Percentiles rank a stretch among this genome's conserved stretches.
phyloP scores from a whole-genome alignment of 2,329 filamentous ascomycete species.

The Aspergillus luchuensis region DNA sequence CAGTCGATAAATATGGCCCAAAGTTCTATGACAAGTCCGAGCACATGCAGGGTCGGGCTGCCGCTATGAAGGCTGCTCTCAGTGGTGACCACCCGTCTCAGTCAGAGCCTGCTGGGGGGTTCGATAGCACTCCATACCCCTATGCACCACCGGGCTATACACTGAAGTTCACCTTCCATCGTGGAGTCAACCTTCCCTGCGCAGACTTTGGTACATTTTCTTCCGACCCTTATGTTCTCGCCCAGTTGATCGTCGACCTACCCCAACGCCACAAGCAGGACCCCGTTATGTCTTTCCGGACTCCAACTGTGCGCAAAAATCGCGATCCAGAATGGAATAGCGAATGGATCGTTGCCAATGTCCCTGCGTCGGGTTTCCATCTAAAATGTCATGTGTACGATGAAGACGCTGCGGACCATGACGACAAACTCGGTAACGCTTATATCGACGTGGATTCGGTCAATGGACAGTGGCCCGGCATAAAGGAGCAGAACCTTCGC shows the following conservation, averaged over 20 bases:
- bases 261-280: conserved; percentile 83
- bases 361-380: conserved; percentile 76
- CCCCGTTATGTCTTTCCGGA: conserved; percentile 71
- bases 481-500: conserved; percentile 65
- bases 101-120: conserved; percentile 69
- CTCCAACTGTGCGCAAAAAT: conserved; percentile 70
- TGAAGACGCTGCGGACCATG: conserved; percentile 81
- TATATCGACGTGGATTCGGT: conserved; percentile 67
- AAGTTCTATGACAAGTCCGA: conserved; percentile 45
- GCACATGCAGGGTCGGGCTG: conserved; percentile 39
- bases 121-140: conserved; percentile 76
- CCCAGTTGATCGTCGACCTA: conserved; percentile 72
- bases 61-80: conserved; percentile 26
- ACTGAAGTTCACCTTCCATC: conserved; percentile 79
- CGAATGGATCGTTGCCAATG: conserved; percentile 84
- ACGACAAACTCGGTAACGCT: conserved; percentile 86
- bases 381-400: conserved; percentile 88
- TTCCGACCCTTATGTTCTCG: conserved; percentile 79
- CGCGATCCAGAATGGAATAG: conserved; percentile 80
- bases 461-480: conserved; percentile 67
- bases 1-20: conserved; percentile 39
- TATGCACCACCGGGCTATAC: conserved; percentile 77
- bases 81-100: conserved; percentile 11
- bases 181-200: conserved; percentile 76
- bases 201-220: conserved; percentile 76